Conservation (phyloP, 768 basidiomycete species). For the Trametes cinnabarina region DNA sequence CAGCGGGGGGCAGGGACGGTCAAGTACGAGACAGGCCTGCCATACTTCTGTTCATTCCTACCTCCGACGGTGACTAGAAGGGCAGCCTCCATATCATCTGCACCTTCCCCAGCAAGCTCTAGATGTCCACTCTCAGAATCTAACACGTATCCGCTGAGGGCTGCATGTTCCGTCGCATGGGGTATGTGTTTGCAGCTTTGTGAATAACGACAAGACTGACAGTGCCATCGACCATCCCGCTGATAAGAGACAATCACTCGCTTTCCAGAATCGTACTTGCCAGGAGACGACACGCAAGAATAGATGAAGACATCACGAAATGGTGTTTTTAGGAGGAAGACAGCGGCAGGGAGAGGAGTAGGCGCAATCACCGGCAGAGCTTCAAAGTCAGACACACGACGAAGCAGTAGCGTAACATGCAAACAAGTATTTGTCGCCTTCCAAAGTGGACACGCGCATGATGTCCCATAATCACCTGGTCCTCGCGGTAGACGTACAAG, state of each 20-base stretch:
- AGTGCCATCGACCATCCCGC: constrained; percentile 9
- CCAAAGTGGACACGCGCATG: background rate
- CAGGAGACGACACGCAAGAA: constrained; percentile 1
- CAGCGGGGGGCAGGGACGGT: background rate
- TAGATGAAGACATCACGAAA: background rate
- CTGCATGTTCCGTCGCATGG: background rate
- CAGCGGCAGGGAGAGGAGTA: background rate
- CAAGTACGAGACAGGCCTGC: background rate
- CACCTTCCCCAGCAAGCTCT: background rate
- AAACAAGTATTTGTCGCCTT: background rate
- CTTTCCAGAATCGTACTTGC: background rate
- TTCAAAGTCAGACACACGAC: background rate
- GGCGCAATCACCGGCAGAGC: background rate
- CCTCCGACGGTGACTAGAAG: background rate
- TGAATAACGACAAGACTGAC: background rate
- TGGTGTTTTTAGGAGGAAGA: background rate
- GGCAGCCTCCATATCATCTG: background rate
- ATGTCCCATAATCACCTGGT: background rate
- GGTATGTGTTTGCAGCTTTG: constrained; percentile 2
- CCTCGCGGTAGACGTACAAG: background rate
- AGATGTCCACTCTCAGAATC: background rate
- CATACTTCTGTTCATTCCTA: no score
- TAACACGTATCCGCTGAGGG: no score
- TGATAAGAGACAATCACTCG: constrained; percentile 6
- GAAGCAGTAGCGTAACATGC: no score